A percentile compares a stretch with the other conserved stretches of the same genome.
Conservation (phyloP, 495 filamentous ascomycete species). For the Lasiosphaeria miniovina region DNA sequence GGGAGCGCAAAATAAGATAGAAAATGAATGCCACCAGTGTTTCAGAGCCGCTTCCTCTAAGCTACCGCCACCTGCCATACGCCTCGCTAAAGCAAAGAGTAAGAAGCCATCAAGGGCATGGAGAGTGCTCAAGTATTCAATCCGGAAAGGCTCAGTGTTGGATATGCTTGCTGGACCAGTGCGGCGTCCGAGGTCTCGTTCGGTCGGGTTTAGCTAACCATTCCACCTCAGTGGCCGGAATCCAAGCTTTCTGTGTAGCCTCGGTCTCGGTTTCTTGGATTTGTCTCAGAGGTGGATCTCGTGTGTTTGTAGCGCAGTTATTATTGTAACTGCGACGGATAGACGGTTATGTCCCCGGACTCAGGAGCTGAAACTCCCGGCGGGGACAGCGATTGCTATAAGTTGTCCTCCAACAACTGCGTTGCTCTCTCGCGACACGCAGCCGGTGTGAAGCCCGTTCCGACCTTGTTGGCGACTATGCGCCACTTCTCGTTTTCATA, state of each 20-base stretch:
- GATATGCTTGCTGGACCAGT: not conserved
- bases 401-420: conserved; percentile 50
- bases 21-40: not conserved
- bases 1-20: not conserved
- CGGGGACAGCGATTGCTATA: conserved; percentile 57
- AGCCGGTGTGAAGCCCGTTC: conserved; percentile 75
- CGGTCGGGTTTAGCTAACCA: not conserved
- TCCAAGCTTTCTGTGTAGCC: not conserved
- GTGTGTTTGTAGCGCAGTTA: not conserved
- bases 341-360: conserved; percentile 46
- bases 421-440: conserved; percentile 79
- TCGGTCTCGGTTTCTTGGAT: conserved; percentile 1
- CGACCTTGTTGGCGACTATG: conserved; percentile 81
- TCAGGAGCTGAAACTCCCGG: conserved; percentile 51
- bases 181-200: not conserved
- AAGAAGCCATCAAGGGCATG: not conserved
- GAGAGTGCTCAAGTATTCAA: too few species aligned
- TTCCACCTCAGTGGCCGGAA: conserved; percentile 1
- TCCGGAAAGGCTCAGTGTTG: too few species aligned
- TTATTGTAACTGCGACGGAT: conserved; percentile 41
- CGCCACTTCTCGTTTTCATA: conserved; percentile 91
- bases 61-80: conserved; percentile 12
- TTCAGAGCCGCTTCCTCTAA: conserved; percentile 4
- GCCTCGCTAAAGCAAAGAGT: conserved; percentile 13
- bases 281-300: conserved; percentile 2